Evolutionary conservation across 2,329 filamentous ascomycete genomes (phyloP).

Genomic region (Alternaria sp.): DNA sequence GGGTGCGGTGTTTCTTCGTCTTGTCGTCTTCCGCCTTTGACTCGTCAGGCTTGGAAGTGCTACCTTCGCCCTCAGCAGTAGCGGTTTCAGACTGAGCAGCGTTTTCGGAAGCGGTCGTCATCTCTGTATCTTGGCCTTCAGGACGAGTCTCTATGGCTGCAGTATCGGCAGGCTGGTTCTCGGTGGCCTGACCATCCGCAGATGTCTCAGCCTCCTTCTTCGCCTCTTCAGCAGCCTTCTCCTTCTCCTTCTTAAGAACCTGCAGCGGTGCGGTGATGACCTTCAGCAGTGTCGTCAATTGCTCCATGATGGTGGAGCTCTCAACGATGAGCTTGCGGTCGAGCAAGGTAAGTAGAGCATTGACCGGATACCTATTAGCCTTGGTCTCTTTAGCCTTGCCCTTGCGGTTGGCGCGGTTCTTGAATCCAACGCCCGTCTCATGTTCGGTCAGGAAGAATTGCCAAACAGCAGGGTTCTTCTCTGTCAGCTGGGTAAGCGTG

Average conservation of each 20-base stretch:
- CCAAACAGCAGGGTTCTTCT: slow-evolving; percentile 85
- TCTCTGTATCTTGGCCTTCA: slow-evolving; percentile 40
- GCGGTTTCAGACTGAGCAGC: slow-evolving; percentile 45
- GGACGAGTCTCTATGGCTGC: slow-evolving; percentile 18
- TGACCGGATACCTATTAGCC: slow-evolving; percentile 87
- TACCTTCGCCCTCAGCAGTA: slow-evolving; percentile 29
- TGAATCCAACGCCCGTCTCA: slow-evolving; percentile 79
- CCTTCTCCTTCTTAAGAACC: slow-evolving; percentile 83
- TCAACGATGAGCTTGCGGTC: slow-evolving; percentile 97
- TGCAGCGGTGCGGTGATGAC: slow-evolving; percentile 88
- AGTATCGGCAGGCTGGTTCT: slow-evolving; percentile 26
- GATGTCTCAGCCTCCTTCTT: slow-evolving; percentile 40
- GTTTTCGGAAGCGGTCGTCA: slow-evolving; percentile 42
- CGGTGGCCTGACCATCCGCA: slow-evolving; percentile 30
- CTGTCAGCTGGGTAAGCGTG: slow-evolving; percentile 82
- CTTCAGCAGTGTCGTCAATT: slow-evolving; percentile 84
- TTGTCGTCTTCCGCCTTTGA: slow-evolving; percentile 37
- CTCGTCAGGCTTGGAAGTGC: slow-evolving; percentile 47
- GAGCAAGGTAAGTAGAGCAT: slow-evolving; percentile 84
- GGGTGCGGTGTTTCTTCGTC: slow-evolving; percentile 65
- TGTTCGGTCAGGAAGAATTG: slow-evolving; percentile 95
- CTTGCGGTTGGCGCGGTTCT: slow-evolving; percentile 79
- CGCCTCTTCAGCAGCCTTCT: slow-evolving; percentile 63
- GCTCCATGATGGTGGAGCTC: slow-evolving; percentile 96
- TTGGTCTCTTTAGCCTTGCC: slow-evolving; percentile 87